phyloP scores from a whole-genome alignment of 2,329 filamentous ascomycete genomes.

The Penicillium brevicompactum region DNA sequence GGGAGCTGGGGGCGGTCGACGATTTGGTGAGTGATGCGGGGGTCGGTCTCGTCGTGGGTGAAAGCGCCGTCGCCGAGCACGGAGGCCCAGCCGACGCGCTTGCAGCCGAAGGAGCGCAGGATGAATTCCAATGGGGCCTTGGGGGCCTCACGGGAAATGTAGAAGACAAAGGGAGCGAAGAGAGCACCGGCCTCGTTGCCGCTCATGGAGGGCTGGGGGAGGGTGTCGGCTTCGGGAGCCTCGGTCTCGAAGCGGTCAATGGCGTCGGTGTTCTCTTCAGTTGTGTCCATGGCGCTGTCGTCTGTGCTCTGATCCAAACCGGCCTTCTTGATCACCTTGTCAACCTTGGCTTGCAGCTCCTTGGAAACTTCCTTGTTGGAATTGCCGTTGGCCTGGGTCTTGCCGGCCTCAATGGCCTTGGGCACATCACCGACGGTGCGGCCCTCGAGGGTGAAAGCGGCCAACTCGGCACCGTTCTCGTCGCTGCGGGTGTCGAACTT shows the following conservation, averaged over 20 bases:
- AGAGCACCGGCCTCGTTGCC: constrained; percentile 71
- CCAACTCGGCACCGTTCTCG: constrained; percentile 84
- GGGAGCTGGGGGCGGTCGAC: constrained; percentile 82
- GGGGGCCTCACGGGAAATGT: constrained; percentile 89
- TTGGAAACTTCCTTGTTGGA: constrained; percentile 63
- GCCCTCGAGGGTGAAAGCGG: constrained; percentile 86
- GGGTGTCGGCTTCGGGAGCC: constrained; percentile 79
- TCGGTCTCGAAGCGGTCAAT: constrained; percentile 92
- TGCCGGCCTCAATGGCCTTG: constrained; percentile 55
- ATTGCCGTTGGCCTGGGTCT: constrained; percentile 56
- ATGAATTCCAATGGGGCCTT: constrained; percentile 90
- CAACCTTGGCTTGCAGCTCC: constrained; percentile 69
- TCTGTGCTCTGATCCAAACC: constrained; percentile 46
- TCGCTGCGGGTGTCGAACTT: constrained; percentile 88
- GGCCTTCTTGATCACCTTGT: constrained; percentile 51
- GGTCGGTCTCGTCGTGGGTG: constrained; percentile 84
- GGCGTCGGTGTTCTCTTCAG: constrained; percentile 58
- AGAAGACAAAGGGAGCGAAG: constrained; percentile 88
- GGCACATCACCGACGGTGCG: constrained; percentile 56
- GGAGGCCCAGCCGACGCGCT: constrained; percentile 90
- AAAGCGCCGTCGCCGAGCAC: constrained; percentile 90
- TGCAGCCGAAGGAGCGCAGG: constrained; percentile 91
- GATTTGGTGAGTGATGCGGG: constrained; percentile 92
- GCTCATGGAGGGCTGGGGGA: constrained; percentile 74
- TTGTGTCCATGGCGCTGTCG: constrained; percentile 46